Base-by-base conservation (phyloP, 2,329 filamentous ascomycete species). In the Xylaria arbuscula region DNA sequence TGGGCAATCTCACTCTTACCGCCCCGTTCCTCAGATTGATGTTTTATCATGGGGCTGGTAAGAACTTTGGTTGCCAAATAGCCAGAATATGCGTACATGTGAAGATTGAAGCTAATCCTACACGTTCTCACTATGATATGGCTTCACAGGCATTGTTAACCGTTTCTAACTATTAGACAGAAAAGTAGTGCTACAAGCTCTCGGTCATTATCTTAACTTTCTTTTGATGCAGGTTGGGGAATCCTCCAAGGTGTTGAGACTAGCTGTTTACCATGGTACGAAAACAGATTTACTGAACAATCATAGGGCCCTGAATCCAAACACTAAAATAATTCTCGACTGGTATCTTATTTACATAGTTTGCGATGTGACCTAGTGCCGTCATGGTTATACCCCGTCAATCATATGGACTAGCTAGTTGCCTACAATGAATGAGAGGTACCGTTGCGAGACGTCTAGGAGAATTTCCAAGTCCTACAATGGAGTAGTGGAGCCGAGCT, bases 1-100 rank as follows among this genome's bases (percentile, higher is more conserved):
- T 24, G 8, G 53, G n/a, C 13, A 32, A 62, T 2, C 15, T 53
- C 19, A 24, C 58, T 42, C 17, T 36, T 51, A 45, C 64, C 36
- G n/a, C 45, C 64, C 36, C 42, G 32, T 62, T 38, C 38, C 10
- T 34, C 10, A 22, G 42, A 15, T 15, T 34, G 40, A 32, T 66
- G 50, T 65, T 58, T 53, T 34, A 61, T 28, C 34, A 34, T 51
- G 22, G 42, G 42, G 10, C 59, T 3, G 13, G 38, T 15, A 11
- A 6, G 38, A 32, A 36, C 9, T 19, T 61, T n/a, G 19, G 36
- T 5, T 24, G 19, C 11, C 22, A 42, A 56, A 24, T 15, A 5
- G 9, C 54, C 5, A 28, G 32, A 24, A 47, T 3, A 8, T 45
- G 17, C 2, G 24, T 57, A 28, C 1, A 5, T 34, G 19, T 36